Evolutionary conservation across 148 eudicot species (phyloP), one percentile per base, ranked within the genome.

Genomic region (Nepenthes mirabilis): DNA sequence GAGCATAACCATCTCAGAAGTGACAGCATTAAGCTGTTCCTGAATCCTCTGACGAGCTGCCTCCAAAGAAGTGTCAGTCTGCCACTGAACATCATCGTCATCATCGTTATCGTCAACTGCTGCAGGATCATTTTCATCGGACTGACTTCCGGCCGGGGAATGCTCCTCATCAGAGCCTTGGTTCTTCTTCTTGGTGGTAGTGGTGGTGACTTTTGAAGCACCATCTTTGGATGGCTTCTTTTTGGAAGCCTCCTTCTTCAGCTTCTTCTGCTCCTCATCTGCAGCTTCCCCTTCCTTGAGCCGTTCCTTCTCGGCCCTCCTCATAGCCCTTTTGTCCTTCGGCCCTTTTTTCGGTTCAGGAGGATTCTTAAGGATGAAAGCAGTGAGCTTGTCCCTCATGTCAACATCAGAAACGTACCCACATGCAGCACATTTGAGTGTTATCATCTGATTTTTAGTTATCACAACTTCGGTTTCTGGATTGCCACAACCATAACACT

Each of bases 1-100:
- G 36, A 88, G 88, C 74, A 88, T 80, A 58, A 88, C 96, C 96
- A 88, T 85, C 58, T 84, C 86, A 50, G 96, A 79, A 11, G 96
- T 85, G 47, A 73, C 93, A 36, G 89, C 76, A 65, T 74, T 88
- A 33, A 88, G 75, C 71, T 86, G 94, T 58, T 86, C 94, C 47
- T 81, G 80, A 10, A 86, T 86, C 52, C 94, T 75, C 65, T 68
- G 76, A 11, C 70, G 79, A 59, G 94, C 94, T 34, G 86, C 94
- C 67, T 71, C 86, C 1, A 79, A 40, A 14, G 94, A 86, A 1
- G 94, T 83, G 68, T 86, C 94, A 32, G 94, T 86, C 62, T 74
- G 84, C 93, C 93, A 86, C 43, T 83, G 66, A 57, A 86, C 57
- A 48, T 86, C 86, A 40, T 79, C 87, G 5, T 49, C 13, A 12